phyloP scores from a whole-genome alignment of 2,329 filamentous ascomycete species.

The Pseudogymnoascus sp. region DNA sequence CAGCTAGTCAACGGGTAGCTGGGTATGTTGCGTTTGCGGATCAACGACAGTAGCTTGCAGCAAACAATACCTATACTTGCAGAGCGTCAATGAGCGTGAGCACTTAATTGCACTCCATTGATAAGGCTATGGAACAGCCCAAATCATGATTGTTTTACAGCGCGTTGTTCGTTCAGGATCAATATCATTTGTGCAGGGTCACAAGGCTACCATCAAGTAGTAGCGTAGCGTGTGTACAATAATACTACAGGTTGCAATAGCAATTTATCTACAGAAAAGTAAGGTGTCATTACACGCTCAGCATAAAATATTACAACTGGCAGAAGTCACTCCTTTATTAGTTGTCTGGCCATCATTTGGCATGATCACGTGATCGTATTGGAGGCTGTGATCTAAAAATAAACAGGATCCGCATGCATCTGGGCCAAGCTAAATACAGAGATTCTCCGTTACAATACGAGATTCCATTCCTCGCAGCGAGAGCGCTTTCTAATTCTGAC shows the following conservation, averaged over 20 bases:
- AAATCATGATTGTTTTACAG: neutral
- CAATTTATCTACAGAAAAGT: neutral
- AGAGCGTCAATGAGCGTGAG: neutral
- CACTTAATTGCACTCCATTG: neutral
- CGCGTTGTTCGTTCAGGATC: neutral
- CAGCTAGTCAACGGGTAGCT: neutral
- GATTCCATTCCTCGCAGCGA: neutral
- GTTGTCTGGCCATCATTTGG: neutral
- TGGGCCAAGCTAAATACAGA: neutral
- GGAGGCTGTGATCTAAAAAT: slow-evolving; percentile 6
- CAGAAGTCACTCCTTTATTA: neutral
- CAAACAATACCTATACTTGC: neutral
- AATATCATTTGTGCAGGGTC: neutral
- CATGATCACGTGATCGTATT: neutral
- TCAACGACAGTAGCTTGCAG: neutral
- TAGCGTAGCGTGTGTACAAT: neutral
- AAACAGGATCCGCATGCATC: slow-evolving; percentile 2
- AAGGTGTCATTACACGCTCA: neutral
- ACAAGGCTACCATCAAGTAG: neutral
- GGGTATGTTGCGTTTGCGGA: neutral
- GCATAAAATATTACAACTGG: neutral
- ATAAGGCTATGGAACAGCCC: neutral
- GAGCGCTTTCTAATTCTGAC: neutral
- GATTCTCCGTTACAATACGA: neutral
- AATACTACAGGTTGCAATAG: neutral